Evolutionary conservation across 108 stramenopile species (phyloP), one percentile per base, ranked within the genome.

Genomic region (Skeletonema tropicum): DNA sequence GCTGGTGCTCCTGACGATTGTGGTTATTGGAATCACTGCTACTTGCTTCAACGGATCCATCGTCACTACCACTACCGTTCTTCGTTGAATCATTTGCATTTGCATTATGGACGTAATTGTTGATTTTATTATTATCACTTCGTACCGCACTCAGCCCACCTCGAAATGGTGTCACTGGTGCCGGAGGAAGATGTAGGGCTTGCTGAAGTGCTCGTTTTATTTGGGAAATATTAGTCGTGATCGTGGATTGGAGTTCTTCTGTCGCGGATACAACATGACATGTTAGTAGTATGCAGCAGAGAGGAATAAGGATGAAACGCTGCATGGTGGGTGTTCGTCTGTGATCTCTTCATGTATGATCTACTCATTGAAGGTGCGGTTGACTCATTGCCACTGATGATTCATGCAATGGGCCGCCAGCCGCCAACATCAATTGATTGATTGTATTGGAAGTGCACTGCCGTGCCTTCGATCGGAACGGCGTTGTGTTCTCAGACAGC

Each of bases 141-240:
- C 10, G 21, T 25, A 60, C 66, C 21, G 75, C 52, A 64, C 57
- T 69, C 12, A 77, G 32, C 2, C 55, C 63, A n/a, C 76, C 76
- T 15, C 76, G 68, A 57, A 77, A 77, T 17, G 76, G 76, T 12
- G 76, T 64, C 3, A 77, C 35, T 11, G 76, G 76, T 0, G 29
- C 66, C 64, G 69, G 76, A 31, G 76, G 76, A 5, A 60, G 68
- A 25, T 55, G 52, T 25, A 55, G 48, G 6, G 6, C 23, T 25
- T 23, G 19, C 21, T n/a, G n/a, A n/a, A n/a, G 15, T 45, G 23
- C 17, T 23, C 23, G 52, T 8, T 7, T 49, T 21, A 7, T 4
- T 1, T 21, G n/a, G n/a, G n/a, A n/a, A n/a, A 1, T 29, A 29
- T 29, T 29, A 1, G 21, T 5, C 10, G 52, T 10, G 52, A 55